Evolutionary conservation across 441 rosid genomes (phyloP).

Genomic region (Euphorbia schlechtendalii): DNA sequence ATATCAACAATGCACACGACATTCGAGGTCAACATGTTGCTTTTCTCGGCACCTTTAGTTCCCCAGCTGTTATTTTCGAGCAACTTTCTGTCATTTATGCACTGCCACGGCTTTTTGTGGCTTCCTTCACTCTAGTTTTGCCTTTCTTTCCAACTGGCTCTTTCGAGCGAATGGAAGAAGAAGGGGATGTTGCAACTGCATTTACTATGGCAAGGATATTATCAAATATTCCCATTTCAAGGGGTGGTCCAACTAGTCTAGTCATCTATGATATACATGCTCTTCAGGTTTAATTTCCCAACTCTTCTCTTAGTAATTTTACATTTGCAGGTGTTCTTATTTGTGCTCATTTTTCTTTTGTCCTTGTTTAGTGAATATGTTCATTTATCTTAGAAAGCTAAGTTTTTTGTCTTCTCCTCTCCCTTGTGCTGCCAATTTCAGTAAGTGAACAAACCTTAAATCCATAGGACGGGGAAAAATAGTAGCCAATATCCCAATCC

Average conservation of each 20-base stretch:
- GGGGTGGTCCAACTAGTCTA: slow-evolving; percentile 97
- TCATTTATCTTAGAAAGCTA: no score
- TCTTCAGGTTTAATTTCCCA: slow-evolving; percentile 53
- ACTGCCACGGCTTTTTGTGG: slow-evolving; percentile 83
- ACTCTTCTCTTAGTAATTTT: not conserved
- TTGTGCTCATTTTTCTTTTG: no score
- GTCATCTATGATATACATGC: slow-evolving; percentile 97
- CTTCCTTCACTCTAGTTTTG: slow-evolving; percentile 84
- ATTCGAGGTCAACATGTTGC: slow-evolving; percentile 95
- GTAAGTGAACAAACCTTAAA: no score
- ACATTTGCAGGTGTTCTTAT: no score
- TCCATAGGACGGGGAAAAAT: no score
- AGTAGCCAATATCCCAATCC: no score
- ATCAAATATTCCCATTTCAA: slow-evolving; percentile 85
- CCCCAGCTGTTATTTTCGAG: slow-evolving; percentile 90
- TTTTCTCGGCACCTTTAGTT: slow-evolving; percentile 86
- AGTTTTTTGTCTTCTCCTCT: no score
- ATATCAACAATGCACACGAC: slow-evolving; percentile 86
- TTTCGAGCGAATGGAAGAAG: slow-evolving; percentile 98
- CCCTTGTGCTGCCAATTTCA: no score
- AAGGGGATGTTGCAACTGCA: slow-evolving; percentile 98
- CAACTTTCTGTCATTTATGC: slow-evolving; percentile 96
- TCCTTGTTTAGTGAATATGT: no score
- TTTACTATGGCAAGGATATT: slow-evolving; percentile 96
- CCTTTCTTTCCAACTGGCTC: slow-evolving; percentile 98